phyloP scores from a whole-genome alignment of 768 basidiomycete species.

The Lactarius indigo region DNA sequence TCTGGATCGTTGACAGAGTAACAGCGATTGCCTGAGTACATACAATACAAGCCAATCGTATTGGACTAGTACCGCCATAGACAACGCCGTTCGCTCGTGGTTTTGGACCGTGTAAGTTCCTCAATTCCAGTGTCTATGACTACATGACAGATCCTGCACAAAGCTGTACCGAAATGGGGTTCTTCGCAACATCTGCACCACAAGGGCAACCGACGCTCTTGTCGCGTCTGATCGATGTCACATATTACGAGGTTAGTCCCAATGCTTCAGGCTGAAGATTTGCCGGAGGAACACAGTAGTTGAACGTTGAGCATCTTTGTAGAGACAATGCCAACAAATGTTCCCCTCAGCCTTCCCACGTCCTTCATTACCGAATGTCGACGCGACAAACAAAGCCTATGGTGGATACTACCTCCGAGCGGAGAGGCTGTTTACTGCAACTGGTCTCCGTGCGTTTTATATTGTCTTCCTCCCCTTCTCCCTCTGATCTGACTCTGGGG shows the following conservation, averaged over 20 bases:
- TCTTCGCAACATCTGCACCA: background rate
- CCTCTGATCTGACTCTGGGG: background rate
- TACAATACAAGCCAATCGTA: constrained; percentile 38
- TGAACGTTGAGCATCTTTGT: background rate
- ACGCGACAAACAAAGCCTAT: constrained; percentile 16
- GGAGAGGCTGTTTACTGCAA: constrained; percentile 29
- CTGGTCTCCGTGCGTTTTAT: constrained; percentile 18
- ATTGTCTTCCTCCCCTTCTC: background rate
- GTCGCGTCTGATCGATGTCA: constrained; percentile 7
- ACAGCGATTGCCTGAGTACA: constrained; percentile 40
- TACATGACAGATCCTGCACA: background rate
- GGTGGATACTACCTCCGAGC: constrained; percentile 29
- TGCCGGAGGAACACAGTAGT: background rate
- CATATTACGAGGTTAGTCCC: background rate
- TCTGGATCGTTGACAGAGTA: background rate
- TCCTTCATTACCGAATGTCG: background rate
- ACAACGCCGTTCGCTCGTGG: background rate
- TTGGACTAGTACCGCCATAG: constrained; percentile 42
- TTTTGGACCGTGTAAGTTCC: background rate
- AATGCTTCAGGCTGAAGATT: background rate
- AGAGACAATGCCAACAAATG: background rate
- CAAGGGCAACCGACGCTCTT: constrained; percentile 37
- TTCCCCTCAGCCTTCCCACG: background rate
- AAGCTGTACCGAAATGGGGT: background rate
- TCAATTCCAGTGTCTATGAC: background rate